Percentiles rank a stretch among this genome's conserved stretches.
phyloP scores from a whole-genome alignment of 2,329 filamentous ascomycete species.

The Coccinonectria pachysandricola region DNA sequence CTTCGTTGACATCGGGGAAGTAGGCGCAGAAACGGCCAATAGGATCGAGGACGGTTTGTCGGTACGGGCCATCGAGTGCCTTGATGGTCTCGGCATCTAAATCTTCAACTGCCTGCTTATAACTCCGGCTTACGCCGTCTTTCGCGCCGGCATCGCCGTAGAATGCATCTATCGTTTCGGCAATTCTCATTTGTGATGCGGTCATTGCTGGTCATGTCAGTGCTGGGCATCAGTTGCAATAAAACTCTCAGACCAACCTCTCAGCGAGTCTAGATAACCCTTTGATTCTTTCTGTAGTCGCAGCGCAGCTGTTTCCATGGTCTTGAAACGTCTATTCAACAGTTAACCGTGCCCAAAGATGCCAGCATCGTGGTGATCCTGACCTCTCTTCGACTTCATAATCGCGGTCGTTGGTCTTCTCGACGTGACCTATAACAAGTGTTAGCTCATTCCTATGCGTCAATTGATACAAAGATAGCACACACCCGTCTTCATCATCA shows the following conservation, averaged over 20 bases:
- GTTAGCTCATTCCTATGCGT: slow-evolving; percentile 6
- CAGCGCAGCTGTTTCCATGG: slow-evolving; percentile 89
- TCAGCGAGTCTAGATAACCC: slow-evolving; percentile 89
- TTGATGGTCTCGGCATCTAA: slow-evolving; percentile 98
- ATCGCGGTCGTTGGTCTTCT: slow-evolving; percentile 96
- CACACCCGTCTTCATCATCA: slow-evolving; percentile 97
- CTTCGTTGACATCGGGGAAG: slow-evolving; percentile 98
- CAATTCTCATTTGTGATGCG: slow-evolving; percentile 97
- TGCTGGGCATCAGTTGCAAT: background rate
- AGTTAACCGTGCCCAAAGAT: slow-evolving; percentile 11
- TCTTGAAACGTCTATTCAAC: slow-evolving; percentile 69
- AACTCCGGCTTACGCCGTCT: slow-evolving; percentile 90
- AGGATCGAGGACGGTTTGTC: slow-evolving; percentile 87
- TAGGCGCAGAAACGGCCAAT: slow-evolving; percentile 96
- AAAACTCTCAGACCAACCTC: slow-evolving; percentile 44
- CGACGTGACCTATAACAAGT: slow-evolving; percentile 63
- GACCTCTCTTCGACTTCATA: slow-evolving; percentile 96
- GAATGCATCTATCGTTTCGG: slow-evolving; percentile 98
- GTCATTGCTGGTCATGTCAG: slow-evolving; percentile 69
- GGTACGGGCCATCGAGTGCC: slow-evolving; percentile 89
- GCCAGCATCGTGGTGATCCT: slow-evolving; percentile 4
- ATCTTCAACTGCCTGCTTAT: slow-evolving; percentile 97
- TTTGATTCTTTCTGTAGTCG: slow-evolving; percentile 96
- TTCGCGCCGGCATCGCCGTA: slow-evolving; percentile 92
- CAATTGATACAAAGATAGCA: slow-evolving; percentile 1